phyloP scores from a whole-genome alignment of 768 basidiomycete genomes.

The Lactifluus volemus region DNA sequence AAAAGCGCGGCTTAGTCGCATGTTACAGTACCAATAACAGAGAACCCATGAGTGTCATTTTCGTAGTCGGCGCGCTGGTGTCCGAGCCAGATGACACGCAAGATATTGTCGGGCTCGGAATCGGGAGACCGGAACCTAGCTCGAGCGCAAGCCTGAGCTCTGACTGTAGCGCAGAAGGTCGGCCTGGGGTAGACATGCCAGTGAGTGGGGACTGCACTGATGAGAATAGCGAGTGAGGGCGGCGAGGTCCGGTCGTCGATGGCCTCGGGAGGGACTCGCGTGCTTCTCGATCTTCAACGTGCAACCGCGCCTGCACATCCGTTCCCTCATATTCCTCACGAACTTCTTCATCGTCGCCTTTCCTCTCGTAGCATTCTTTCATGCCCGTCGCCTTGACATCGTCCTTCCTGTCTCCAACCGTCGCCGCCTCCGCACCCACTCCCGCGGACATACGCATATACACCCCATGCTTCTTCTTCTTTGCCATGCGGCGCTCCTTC shows the following conservation, averaged over 20 bases:
- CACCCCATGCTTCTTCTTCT: not conserved
- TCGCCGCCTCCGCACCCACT: not conserved
- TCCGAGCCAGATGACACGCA: not conserved
- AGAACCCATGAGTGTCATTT: not conserved
- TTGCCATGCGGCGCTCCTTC: not conserved
- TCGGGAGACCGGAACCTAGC: not conserved
- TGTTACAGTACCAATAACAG: not conserved
- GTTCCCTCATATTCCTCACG: not conserved
- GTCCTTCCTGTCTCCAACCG: not conserved
- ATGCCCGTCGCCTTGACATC: not conserved
- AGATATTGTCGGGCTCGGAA: slow-evolving; percentile 6
- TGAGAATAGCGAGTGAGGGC: not conserved
- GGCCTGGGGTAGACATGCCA: not conserved
- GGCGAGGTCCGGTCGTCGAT: not conserved
- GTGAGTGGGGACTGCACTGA: not conserved
- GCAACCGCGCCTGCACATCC: not conserved
- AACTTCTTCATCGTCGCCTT: not conserved
- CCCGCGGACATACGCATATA: not conserved
- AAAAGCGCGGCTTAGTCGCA: not conserved
- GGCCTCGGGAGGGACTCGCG: not conserved
- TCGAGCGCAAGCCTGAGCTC: not conserved
- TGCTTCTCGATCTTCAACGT: not conserved
- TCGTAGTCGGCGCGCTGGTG: not conserved
- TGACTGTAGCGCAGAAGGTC: not conserved
- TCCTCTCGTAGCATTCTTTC: not conserved